Base-by-base conservation (phyloP, 345 rosid species). In the Cochlearia excelsa region DNA sequence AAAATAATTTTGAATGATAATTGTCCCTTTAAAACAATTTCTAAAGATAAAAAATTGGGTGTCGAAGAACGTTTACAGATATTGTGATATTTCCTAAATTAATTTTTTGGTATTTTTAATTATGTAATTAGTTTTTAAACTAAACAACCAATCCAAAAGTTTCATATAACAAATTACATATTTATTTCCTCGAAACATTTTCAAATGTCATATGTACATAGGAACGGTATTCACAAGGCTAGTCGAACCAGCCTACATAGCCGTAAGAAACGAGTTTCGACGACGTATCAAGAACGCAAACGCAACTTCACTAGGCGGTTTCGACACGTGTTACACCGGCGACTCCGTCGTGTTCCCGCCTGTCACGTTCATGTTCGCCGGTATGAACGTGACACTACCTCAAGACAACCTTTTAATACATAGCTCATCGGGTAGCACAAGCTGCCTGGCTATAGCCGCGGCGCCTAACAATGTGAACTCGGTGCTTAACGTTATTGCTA, bases 371-470 rank as follows among this genome's bases (percentile, higher is more conserved):
- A 81, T 89, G 84, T 89, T 93, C 68, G 54, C 84, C 0, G 97
- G 99, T 38, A 82, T 87, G 99, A 89, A 93, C 66, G 79, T 93
- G 72, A 89, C 95, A 31, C 58, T 93, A 29, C 84, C 90, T 26
- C 79, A 59, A 5, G 99, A 87, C 52, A 93, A 89, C 77, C 55
- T 89, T 11, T 77, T 93, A 3, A 80, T 93, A 72, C 95, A 81
- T 73, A 87, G 99, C 87, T 82, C 90, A 0, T 83, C 92, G 5
- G 88, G 95, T 11, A 76, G 78, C 84, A 75, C 58, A 67, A 68
- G 88, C 42, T 93, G 99, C 64, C 64, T 93, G 28, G 99, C 99
- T 39, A 84, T 93, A 86, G 97, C 96, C 0, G 78, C 90, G 3
- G 84, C 99, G 8, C 95, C 97, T 0, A 81, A 68, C 31, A 89